Base-by-base conservation (phyloP, 208 protist species). In the Angomonas ambiguus region DNA sequence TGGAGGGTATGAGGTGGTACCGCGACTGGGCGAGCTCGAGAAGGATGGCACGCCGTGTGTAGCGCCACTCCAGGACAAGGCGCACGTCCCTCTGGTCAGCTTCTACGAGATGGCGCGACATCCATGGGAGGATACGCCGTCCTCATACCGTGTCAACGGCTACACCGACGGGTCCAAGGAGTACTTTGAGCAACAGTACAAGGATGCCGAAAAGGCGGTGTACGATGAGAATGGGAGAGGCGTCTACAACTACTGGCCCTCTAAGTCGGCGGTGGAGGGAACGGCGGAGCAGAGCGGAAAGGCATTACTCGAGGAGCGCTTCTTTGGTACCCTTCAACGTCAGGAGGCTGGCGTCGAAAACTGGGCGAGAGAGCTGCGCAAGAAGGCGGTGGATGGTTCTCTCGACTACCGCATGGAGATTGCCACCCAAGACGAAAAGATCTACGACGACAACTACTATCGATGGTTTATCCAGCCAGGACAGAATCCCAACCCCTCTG, bases 371-470 rank as follows among this genome's bases (percentile, higher is more conserved):
- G 72, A 82, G 42, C 79, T 94, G 48, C 85, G 88, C 58, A 61
- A 75, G 20, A 83, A 85, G 69, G 84, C 91, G 28, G 51, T 72
- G 49, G 77, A 85, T 16, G 81, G 85, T 16, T 87, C 74, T 62
- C 65, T 94, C 45, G 76, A 75, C 13, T 88, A 94, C 76, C 72
- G 69, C 42, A 72, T 80, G 8, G 86, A 94, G 78, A 87, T 96
- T 48, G 88, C 91, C 18, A 88, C 87, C 41, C 88, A 91, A 65
- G 67, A 85, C 56, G 87, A 96, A 78, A 96, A 96, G 83, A 92
- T 96, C 55, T 94, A 93, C 76, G 91, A 96, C 61, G 91, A 96
- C 55, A 82, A 96, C 71, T 96, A 96, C 77, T 96, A 96, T 74
- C 91, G 88, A 64, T 96, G 91, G 91, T 96, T 96, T 55, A 96